A percentile compares a stretch with the other conserved stretches of the same genome.
Evolutionary conservation across 139 green algal genomes (phyloP).

Genomic region (Closterium sp.): DNA sequence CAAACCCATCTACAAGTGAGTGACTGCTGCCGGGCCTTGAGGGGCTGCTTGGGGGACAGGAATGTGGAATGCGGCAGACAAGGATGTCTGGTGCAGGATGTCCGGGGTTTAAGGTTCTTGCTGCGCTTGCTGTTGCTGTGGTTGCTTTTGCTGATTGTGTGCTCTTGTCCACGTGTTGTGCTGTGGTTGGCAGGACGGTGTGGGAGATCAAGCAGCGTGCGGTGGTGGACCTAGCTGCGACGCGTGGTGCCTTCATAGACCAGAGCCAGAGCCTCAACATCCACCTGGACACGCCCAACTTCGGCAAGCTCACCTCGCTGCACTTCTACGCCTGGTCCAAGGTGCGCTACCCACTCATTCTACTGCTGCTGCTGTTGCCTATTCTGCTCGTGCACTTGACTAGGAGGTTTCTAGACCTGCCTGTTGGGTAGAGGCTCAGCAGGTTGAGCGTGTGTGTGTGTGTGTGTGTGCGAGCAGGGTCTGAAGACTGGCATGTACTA

Average conservation of each 20-base stretch:
- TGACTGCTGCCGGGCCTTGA: too few species aligned
- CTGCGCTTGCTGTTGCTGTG: too few species aligned
- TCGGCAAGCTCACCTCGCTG: constrained; percentile 97
- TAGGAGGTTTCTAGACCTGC: background rate
- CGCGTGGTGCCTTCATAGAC: constrained; percentile 97
- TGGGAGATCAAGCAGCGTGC: constrained; percentile 96
- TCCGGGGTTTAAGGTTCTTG: too few species aligned
- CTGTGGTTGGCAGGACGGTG: constrained; percentile 72
- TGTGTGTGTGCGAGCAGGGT: constrained; percentile 49
- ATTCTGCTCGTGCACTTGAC: background rate
- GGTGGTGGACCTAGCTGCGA: constrained; percentile 98
- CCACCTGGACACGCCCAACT: constrained; percentile 98
- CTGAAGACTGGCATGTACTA: constrained; percentile 99
- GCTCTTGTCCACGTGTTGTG: background rate
- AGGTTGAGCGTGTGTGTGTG: background rate
- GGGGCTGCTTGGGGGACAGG: too few species aligned
- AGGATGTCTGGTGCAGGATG: too few species aligned
- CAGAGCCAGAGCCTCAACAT: constrained; percentile 98
- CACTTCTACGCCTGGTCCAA: constrained; percentile 98
- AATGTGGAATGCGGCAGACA: too few species aligned
- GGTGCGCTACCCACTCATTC: constrained; percentile 3
- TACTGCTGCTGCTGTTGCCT: background rate
- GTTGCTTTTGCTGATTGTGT: too few species aligned
- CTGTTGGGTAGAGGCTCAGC: background rate
- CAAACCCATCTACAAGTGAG: constrained; percentile 92